Conservation (phyloP, 192 early-diverging fungal genomes). For the Backusella tarrabulga region DNA sequence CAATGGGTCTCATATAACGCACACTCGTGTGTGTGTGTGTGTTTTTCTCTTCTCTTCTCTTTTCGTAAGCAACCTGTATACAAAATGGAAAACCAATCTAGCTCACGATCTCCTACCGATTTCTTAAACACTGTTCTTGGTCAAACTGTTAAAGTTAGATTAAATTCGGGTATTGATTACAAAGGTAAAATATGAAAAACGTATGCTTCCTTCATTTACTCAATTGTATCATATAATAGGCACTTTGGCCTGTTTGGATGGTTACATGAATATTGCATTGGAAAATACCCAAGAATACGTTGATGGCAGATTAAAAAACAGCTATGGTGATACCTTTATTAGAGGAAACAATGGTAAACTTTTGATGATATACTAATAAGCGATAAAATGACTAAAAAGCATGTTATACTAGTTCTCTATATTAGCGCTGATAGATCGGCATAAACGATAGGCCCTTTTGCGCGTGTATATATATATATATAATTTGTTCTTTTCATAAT, state of each 20-base stretch:
- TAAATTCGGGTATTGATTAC: constrained; percentile 97
- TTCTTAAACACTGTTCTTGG: constrained; percentile 88
- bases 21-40: background rate
- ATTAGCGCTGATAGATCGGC: constrained; percentile 51
- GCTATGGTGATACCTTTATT: constrained; percentile 95
- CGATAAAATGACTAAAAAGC: too few species aligned
- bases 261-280: constrained; percentile 97
- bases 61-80: background rate
- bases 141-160: constrained; percentile 81
- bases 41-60: background rate
- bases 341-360: constrained; percentile 91
- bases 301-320: constrained; percentile 89
- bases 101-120: constrained; percentile 75
- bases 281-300: constrained; percentile 97
- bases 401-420: constrained; percentile 48
- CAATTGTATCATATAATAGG: constrained; percentile 40
- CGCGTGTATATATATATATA: background rate
- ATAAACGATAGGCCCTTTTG: background rate
- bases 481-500: background rate
- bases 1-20: background rate
- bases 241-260: constrained; percentile 88
- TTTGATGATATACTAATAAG: background rate
- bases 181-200: constrained; percentile 57
- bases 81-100: constrained; percentile 20
- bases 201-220: background rate